Evolutionary conservation across 257 asterid species (phyloP), one percentile per base, ranked within the genome.

Genomic region (Ocimum tenuiflorum): DNA sequence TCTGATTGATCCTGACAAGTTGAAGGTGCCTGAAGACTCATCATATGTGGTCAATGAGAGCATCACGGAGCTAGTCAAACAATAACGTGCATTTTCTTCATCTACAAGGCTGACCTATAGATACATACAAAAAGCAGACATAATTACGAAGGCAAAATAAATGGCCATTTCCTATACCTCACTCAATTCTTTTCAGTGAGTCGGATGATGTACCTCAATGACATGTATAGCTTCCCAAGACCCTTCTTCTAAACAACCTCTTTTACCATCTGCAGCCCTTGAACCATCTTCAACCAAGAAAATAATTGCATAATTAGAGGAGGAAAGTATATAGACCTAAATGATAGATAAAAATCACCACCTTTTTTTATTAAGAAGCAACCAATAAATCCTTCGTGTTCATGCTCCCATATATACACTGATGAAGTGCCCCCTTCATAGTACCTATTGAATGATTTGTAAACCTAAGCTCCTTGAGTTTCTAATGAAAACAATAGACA

Each of bases 171-270:
- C 31, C 24, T 46, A 27, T 11, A 42, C 14, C 54, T 9, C 43
- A 35, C 20, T 17, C 35, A 48, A 52, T 33, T 6, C 54, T 38
- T 43, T 24, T 33, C 36, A 22, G 39, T 48, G 52, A 27, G 50
- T 12, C 22, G 8, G 75, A 24, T 63, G 67, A 50, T 55, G 68
- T 81, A 86, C 99, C 99, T 94, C 88, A 57, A 94, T 85, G 66
- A 94, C 99, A 78, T 94, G 99, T 68, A 94, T 94, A 13, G 99
- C 99, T 67, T 94, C 99, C 99, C 97, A 94, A 70, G 96, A 86
- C 63, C 99, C 99, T 78, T 94, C 96, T 75, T 90, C 86, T 57
- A 94, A 82, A 83, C 71, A 72, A 48, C 99, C 99, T 81, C 96
- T 86, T 81, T 85, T 86, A 70, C 97, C 97, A 58, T 88, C 83